Conservation (phyloP, 768 basidiomycete genomes). For the Lactarius tabidus region DNA sequence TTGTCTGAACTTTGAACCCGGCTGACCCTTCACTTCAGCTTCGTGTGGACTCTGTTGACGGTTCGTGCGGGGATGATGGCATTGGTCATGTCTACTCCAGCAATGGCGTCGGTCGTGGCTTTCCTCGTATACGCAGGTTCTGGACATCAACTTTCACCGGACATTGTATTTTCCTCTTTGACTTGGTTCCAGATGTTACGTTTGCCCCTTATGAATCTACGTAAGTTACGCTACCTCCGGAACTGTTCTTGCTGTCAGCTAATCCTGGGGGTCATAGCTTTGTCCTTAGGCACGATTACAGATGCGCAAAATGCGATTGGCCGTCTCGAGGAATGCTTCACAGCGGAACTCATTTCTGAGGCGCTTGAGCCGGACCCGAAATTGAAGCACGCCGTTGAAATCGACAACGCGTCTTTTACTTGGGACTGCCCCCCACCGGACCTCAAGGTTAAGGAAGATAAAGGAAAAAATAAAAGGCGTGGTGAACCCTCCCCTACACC, state of each 20-base stretch:
- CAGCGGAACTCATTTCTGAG: slow-evolving; percentile 70
- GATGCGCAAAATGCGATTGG: slow-evolving; percentile 80
- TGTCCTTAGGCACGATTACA: slow-evolving; percentile 71
- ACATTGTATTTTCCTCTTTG: slow-evolving; percentile 78
- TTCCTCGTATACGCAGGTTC: slow-evolving; percentile 74
- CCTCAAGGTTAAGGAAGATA: slow-evolving; percentile 30
- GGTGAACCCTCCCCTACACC: slow-evolving; percentile 14
- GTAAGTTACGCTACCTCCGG: slow-evolving; percentile 29
- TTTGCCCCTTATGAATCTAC: slow-evolving; percentile 73
- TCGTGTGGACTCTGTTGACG: slow-evolving; percentile 62
- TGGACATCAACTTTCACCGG: slow-evolving; percentile 64
- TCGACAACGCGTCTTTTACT: slow-evolving; percentile 68
- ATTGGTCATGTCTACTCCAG: slow-evolving; percentile 67
- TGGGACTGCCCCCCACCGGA: slow-evolving; percentile 80
- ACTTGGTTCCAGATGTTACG: slow-evolving; percentile 82
- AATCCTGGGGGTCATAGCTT: slow-evolving; percentile 39
- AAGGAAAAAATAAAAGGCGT: slow-evolving; percentile 19
- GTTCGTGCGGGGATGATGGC: slow-evolving; percentile 65
- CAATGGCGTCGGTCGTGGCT: slow-evolving; percentile 71
- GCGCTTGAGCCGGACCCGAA: slow-evolving; percentile 49
- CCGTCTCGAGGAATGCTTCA: slow-evolving; percentile 77
- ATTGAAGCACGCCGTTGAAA: slow-evolving; percentile 60
- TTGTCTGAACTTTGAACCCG: neutral
- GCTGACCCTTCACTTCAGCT: slow-evolving; percentile 34
- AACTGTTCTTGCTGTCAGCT: neutral